Conservation (phyloP, 2,329 filamentous ascomycete genomes). For the Ilyonectria destructans region DNA sequence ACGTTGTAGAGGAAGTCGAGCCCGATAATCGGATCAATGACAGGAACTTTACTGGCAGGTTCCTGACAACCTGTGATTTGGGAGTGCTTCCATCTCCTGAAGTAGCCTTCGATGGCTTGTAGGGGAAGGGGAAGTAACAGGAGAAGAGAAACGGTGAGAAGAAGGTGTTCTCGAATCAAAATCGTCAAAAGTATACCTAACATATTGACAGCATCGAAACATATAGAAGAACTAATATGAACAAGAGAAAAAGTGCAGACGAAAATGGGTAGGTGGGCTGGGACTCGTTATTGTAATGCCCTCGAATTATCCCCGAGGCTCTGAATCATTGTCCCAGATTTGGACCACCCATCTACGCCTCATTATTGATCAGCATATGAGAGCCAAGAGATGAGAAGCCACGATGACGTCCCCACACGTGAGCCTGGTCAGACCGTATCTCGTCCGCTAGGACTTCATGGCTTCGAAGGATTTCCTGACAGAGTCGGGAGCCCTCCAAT, state of each 20-base stretch:
- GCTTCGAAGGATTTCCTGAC: constrained; percentile 26
- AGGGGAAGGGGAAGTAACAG: constrained; percentile 38
- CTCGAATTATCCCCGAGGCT: constrained; percentile 45
- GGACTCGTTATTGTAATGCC: constrained; percentile 42
- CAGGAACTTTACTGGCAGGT: constrained; percentile 41
- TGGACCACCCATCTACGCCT: constrained; percentile 35
- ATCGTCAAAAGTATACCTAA: constrained; percentile 32
- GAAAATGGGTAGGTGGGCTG: constrained; percentile 36
- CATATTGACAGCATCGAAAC: constrained; percentile 35
- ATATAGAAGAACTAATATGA: constrained; percentile 17
- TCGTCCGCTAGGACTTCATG: constrained; percentile 30
- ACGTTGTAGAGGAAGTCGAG: constrained; percentile 55
- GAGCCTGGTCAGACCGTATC: constrained; percentile 25
- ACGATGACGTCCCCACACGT: constrained; percentile 23
- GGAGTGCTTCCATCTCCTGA: constrained; percentile 39
- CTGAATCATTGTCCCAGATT: constrained; percentile 50
- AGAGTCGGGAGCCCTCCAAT: constrained; percentile 24
- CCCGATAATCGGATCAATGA: constrained; percentile 54
- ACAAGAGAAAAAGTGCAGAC: constrained; percentile 30
- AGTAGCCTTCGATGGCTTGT: constrained; percentile 29
- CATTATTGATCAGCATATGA: constrained; percentile 21
- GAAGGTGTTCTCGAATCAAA: constrained; percentile 39
- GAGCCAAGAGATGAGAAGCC: constrained; percentile 10
- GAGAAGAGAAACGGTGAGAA: constrained; percentile 39
- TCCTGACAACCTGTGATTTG: constrained; percentile 45